Conservation (phyloP, 1,284 basidiomycete species). For the Ganoderma multipileum region DNA sequence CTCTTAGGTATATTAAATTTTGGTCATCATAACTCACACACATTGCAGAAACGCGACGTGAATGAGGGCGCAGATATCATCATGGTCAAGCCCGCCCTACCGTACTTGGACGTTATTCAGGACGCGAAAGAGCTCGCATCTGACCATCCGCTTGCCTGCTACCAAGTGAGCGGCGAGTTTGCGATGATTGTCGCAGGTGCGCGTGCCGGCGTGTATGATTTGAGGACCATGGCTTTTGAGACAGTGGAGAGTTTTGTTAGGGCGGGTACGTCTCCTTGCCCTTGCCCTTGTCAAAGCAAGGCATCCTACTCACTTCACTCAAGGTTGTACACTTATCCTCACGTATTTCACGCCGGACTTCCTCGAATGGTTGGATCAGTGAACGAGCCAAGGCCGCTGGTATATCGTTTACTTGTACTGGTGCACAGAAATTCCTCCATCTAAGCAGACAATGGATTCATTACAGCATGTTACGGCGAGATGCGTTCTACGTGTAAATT, state of each 20-base stretch:
- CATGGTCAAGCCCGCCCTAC: slow-evolving; percentile 98
- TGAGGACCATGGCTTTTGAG: slow-evolving; percentile 95
- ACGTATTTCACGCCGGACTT: slow-evolving; percentile 98
- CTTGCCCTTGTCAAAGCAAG: not conserved
- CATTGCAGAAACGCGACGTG: slow-evolving; percentile 75
- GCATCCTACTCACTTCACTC: not conserved
- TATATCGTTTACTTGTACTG: slow-evolving; percentile 10
- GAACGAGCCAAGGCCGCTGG: not conserved
- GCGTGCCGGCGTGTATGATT: slow-evolving; percentile 89
- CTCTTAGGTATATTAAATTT: not conserved
- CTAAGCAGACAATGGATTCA: not conserved
- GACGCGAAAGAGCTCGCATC: slow-evolving; percentile 86
- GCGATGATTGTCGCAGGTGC: slow-evolving; percentile 98
- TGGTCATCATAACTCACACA: not conserved
- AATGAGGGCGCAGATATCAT: slow-evolving; percentile 98
- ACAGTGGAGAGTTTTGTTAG: slow-evolving; percentile 89
- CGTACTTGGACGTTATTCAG: slow-evolving; percentile 95
- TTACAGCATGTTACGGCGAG: not conserved
- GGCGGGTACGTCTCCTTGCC: slow-evolving; percentile 69
- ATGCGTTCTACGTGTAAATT: not conserved
- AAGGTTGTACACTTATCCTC: slow-evolving; percentile 89
- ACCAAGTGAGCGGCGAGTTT: slow-evolving; percentile 97
- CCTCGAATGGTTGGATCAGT: slow-evolving; percentile 84
- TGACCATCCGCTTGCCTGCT: slow-evolving; percentile 92
- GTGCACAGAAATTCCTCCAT: not conserved